A percentile compares a stretch with the other conserved stretches of the same genome.
phyloP scores from a whole-genome alignment of 257 asterid genomes.

The Anisodus tanguticus region DNA sequence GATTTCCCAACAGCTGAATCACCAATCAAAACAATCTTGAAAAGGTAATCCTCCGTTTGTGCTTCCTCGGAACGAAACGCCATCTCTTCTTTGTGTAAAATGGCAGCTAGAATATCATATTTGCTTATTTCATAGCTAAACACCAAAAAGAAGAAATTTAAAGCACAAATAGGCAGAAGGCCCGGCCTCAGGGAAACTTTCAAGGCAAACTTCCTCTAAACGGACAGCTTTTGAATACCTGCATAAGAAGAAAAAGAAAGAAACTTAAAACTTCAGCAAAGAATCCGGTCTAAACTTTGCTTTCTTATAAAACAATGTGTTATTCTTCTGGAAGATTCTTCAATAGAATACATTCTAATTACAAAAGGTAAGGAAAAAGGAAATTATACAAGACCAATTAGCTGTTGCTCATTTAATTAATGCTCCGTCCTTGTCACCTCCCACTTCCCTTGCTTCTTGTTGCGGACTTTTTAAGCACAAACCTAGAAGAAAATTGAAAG shows the following conservation, averaged over 20 bases:
- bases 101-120: conserved; percentile 46
- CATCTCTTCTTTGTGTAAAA: conserved; percentile 53
- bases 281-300: conserved; percentile 17
- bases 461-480: not conserved
- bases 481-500: conserved; percentile 22
- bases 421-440: conserved; percentile 6
- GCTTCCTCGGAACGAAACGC: conserved; percentile 38
- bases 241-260: conserved; percentile 48
- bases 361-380: not conserved
- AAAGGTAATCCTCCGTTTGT: conserved; percentile 33
- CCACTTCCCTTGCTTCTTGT: conserved; percentile 27
- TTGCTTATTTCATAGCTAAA: conserved; percentile 30
- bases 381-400: conserved; percentile 17
- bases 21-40: conserved; percentile 38
- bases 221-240: conserved; percentile 41
- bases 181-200: conserved; percentile 42
- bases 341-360: not conserved
- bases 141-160: conserved; percentile 8
- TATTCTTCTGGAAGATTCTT: conserved; percentile 6
- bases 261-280: conserved; percentile 33
- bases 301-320: conserved; percentile 7
- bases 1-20: conserved; percentile 99
- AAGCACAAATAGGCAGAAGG: conserved; percentile 25
- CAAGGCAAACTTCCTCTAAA: conserved; percentile 30
- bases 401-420: conserved; percentile 12